phyloP scores from a whole-genome alignment of 2,329 filamentous ascomycete species.

The Blastomyces emzantsi region DNA sequence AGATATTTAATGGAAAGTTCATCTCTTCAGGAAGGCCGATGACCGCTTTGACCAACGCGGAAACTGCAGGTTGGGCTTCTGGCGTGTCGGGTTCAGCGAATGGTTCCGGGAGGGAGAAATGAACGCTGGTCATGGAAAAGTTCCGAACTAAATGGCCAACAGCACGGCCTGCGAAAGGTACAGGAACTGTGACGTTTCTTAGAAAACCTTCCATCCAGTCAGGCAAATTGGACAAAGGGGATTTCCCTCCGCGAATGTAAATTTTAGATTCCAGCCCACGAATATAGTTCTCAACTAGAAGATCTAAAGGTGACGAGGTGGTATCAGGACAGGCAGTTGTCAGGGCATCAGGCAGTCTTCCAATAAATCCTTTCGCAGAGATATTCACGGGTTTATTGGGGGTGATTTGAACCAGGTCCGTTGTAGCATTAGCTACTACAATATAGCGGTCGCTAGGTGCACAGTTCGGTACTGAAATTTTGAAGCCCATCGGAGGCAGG shows the following conservation, averaged over 20 bases:
- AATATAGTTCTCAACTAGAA: conserved; percentile 71
- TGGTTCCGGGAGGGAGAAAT: conserved; percentile 76
- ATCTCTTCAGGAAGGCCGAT: conserved; percentile 75
- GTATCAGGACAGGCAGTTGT: conserved; percentile 66
- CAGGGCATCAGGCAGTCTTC: conserved; percentile 63
- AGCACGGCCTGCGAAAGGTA: conserved; percentile 72
- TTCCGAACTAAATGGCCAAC: conserved; percentile 79
- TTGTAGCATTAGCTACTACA: conserved; percentile 65
- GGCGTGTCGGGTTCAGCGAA: conserved; percentile 66
- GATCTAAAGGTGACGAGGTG: conserved; percentile 72
- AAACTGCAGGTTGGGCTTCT: conserved; percentile 66
- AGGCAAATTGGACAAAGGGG: conserved; percentile 59
- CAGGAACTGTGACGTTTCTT: conserved; percentile 69
- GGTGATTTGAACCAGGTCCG: conserved; percentile 55
- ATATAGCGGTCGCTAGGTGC: conserved; percentile 62
- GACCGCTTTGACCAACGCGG: conserved; percentile 70
- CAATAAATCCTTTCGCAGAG: conserved; percentile 62
- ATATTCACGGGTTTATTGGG: conserved; percentile 60
- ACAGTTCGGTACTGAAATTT: conserved; percentile 79
- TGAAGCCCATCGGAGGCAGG: conserved; percentile 72
- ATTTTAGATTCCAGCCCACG: conserved; percentile 68
- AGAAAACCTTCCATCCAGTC: conserved; percentile 75
- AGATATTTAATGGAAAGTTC: conserved; percentile 74
- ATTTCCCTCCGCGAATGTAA: conserved; percentile 70
- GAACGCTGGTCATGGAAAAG: conserved; percentile 75